phyloP scores from a whole-genome alignment of 2,329 filamentous ascomycete species.

The Meredithiella fracta region DNA sequence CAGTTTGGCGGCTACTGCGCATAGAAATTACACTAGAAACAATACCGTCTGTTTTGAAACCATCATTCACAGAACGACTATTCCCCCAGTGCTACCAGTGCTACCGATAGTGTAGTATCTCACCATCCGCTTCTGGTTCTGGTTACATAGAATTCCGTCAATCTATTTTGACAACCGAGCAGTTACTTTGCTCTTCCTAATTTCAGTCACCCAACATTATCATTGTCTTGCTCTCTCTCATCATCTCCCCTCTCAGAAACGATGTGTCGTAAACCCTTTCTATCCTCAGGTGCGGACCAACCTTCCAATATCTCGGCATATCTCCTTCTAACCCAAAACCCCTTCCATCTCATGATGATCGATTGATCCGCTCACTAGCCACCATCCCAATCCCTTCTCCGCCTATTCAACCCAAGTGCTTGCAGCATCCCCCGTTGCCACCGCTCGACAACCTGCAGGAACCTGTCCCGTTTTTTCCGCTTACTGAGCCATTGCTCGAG shows the following conservation, averaged over 20 bases:
- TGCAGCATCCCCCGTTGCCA: not conserved
- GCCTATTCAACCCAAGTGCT: not conserved
- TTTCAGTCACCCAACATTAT: too few species aligned
- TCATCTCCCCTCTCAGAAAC: too few species aligned
- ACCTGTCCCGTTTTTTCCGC: not conserved
- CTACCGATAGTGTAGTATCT: not conserved
- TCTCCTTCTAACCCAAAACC: too few species aligned
- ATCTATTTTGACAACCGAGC: too few species aligned
- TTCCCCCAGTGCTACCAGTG: not conserved
- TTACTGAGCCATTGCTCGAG: not conserved
- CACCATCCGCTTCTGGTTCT: too few species aligned
- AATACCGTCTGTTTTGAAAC: not conserved
- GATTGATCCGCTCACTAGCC: not conserved
- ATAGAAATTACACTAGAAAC: not conserved
- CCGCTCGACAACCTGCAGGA: not conserved
- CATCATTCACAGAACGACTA: not conserved
- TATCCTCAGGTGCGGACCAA: too few species aligned
- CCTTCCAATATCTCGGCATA: too few species aligned
- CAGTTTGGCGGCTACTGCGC: not conserved
- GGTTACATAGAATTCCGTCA: too few species aligned
- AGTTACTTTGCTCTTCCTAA: too few species aligned
- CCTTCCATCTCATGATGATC: not conserved
- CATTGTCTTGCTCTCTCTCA: too few species aligned
- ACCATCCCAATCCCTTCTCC: not conserved
- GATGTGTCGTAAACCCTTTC: too few species aligned